Base-by-base conservation (phyloP, 129 eudicot species). In the Pseudognaphalium luteoalbum region DNA sequence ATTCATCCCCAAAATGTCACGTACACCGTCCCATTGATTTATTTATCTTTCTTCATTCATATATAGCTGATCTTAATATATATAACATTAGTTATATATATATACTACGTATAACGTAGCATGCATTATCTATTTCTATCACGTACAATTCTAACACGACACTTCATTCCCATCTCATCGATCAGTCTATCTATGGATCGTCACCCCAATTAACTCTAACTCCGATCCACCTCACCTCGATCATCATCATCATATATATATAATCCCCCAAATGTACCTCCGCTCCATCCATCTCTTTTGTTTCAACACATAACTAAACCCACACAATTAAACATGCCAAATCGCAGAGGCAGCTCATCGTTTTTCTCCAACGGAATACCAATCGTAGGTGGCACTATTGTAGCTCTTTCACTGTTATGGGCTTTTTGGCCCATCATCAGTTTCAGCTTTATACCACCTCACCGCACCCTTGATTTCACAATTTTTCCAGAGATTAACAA, bases 371-470 rank as follows among this genome's bases (percentile, higher is more conserved):
- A 79, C 19, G 75, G 61, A 28, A 62, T 85, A 3, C 76, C 75
- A 16, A 74, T 74, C 59, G 25, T 71, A 68, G 78, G 78, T 57
- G 86, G 87, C 2, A 78, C 83, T 28, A 42, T 82, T 12, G 83
- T 79, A 0, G 92, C 81, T n/a, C 75, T 88, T 12, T 41, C 89
- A n/a, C 51, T 83, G 7, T 56, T 88, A 2, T 85, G 90, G 87
- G 75, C 84, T 65, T 34, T 85, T 37, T 85, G 84, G 83, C 87
- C 94, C 28, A 59, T 74, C 3, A 74, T 74, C 70, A 74, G 51
- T 29, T 72, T 54, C 66, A 72, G 29, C 20, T 56, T 56, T 14
- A 20, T 69, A 16, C 39, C 60, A 21, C 25, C 78, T 7, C 3
- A n/a, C 70, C 57, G 6, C 10, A 8, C 70, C 29, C 29, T 28